phyloP scores from a whole-genome alignment of 2,329 filamentous ascomycete species.

The Calonectria hongkongensis region DNA sequence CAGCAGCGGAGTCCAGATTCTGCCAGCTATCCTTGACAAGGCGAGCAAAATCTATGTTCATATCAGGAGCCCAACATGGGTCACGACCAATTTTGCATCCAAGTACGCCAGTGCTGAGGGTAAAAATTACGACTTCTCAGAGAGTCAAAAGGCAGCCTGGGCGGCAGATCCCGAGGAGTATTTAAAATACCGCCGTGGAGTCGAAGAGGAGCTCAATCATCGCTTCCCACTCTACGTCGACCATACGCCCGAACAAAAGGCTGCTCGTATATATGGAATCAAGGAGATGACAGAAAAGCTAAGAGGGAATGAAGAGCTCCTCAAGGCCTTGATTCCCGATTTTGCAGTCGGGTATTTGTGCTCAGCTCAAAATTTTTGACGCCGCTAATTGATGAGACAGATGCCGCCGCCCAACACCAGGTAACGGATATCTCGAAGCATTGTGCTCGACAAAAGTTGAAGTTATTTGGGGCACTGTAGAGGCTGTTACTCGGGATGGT shows the following conservation, averaged over 20 bases:
- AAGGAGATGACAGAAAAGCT: constrained; percentile 5
- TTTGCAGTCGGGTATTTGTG: not conserved
- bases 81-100: constrained; percentile 7
- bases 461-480: not conserved
- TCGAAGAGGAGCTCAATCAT: constrained; percentile 8
- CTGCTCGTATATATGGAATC: not conserved
- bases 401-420: not conserved
- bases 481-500: not conserved
- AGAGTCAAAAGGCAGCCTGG: not conserved
- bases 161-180: not conserved
- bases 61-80: constrained; percentile 7
- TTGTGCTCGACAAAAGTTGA: not conserved
- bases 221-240: constrained; percentile 1
- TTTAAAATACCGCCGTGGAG: not conserved
- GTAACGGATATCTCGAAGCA: constrained; percentile 1
- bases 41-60: not conserved
- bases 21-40: not conserved
- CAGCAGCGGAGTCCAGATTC: not conserved
- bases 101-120: constrained; percentile 15
- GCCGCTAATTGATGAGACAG: not conserved
- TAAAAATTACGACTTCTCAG: not conserved
- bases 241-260: not conserved
- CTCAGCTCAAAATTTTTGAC: too few species aligned
- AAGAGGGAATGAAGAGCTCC: not conserved
- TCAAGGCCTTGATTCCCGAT: not conserved